These are phyloP conservation scores for Phytophthora palmivora DNA, from an alignment of 352 stramenopile species.

Conservation along the genomic window DNA sequence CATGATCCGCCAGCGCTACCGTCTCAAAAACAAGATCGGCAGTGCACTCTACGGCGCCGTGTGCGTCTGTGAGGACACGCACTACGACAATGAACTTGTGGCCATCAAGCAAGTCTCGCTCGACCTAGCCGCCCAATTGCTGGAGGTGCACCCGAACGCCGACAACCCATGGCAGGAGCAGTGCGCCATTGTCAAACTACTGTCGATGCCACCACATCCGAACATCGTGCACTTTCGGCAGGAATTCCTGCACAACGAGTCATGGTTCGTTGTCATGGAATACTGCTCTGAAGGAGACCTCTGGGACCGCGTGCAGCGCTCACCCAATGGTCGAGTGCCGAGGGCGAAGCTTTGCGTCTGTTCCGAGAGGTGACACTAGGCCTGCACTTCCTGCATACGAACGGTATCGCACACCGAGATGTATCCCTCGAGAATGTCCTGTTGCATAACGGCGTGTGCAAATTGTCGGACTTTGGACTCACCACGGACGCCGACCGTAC, in stretches of 20 bases:
- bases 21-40: no score
- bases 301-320: slow-evolving; percentile 34
- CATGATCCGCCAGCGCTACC: no score
- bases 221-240: slow-evolving; percentile 50
- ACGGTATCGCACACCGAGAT: slow-evolving; percentile 61
- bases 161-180: slow-evolving; percentile 55
- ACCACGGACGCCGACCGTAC: slow-evolving; percentile 28
- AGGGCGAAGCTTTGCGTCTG: slow-evolving; percentile 26
- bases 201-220: slow-evolving; percentile 32
- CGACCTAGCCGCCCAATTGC: slow-evolving; percentile 30
- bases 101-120: no score
- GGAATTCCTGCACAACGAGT: slow-evolving; percentile 51
- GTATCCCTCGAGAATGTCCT: slow-evolving; percentile 68
- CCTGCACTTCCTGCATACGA: slow-evolving; percentile 47
- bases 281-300: slow-evolving; percentile 56
- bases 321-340: slow-evolving; percentile 30
- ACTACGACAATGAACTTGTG: no score
- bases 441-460: slow-evolving; percentile 30
- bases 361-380: slow-evolving; percentile 41
- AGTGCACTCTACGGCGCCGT: no score
- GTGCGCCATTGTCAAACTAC: slow-evolving; percentile 23
- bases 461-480: slow-evolving; percentile 69
- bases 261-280: slow-evolving; percentile 65
- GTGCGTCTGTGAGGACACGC: no score
- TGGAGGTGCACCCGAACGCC: slow-evolving; percentile 30